A percentile compares a stretch with the other conserved stretches of the same genome.
Conservation (phyloP, 2,329 filamentous ascomycete species). For the Aspergillus floridensis region DNA sequence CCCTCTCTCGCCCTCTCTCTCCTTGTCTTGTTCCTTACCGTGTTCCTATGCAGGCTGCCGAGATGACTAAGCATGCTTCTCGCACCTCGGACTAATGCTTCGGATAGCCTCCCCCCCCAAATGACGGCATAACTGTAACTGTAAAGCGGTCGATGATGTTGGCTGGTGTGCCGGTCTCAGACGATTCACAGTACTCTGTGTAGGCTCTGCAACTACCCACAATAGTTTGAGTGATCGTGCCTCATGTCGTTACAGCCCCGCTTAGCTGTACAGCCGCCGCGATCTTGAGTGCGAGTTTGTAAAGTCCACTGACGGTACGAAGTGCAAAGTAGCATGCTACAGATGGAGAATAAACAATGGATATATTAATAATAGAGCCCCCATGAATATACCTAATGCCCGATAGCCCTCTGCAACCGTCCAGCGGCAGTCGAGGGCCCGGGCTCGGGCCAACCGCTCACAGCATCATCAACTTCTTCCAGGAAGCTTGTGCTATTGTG, state of each 20-base stretch:
- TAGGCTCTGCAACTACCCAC: too few species aligned
- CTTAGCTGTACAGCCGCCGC: neutral
- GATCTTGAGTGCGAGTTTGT: too few species aligned
- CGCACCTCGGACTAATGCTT: too few species aligned
- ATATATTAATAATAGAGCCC: neutral
- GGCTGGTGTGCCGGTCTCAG: too few species aligned
- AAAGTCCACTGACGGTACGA: neutral
- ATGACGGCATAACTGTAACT: too few species aligned
- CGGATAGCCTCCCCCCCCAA: too few species aligned
- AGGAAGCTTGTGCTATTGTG: slow-evolving; percentile 87
- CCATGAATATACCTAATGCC: slow-evolving; percentile 38
- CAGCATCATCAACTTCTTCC: slow-evolving; percentile 87
- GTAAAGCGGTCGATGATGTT: too few species aligned
- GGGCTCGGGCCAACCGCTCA: slow-evolving; percentile 78
- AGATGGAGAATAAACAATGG: slow-evolving; percentile 20
- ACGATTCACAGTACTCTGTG: too few species aligned
- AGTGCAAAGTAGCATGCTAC: neutral
- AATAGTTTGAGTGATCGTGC: too few species aligned
- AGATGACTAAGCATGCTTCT: slow-evolving; percentile 7
- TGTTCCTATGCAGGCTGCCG: neutral
- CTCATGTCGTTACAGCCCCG: too few species aligned
- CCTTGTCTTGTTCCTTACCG: neutral
- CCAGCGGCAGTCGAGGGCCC: slow-evolving; percentile 59
- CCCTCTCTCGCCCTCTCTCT: neutral
- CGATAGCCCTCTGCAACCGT: slow-evolving; percentile 61